phyloP scores from a whole-genome alignment of 805 yeast species.

The Pichia nanzhaoensis region DNA sequence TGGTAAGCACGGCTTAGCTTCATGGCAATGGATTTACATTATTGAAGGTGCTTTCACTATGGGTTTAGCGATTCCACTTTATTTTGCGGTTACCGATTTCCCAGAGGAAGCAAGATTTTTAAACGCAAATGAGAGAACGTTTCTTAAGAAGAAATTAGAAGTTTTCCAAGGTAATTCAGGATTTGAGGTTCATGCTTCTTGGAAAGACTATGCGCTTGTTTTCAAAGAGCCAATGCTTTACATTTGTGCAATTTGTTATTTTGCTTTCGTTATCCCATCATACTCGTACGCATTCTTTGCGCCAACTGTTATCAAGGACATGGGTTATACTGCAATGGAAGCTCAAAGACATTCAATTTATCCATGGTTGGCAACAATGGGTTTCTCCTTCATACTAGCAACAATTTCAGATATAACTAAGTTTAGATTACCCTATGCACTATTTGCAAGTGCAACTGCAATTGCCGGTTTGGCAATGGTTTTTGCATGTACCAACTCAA shows the following conservation, averaged over 20 bases:
- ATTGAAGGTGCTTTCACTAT: conserved; percentile 33
- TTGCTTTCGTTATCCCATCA: conserved; percentile 60
- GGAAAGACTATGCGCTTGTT: conserved; percentile 38
- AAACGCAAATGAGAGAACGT: conserved; percentile 42
- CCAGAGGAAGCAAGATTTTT: conserved; percentile 62
- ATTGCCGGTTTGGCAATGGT: conserved; percentile 52
- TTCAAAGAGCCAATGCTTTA: conserved; percentile 58
- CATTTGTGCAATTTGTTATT: conserved; percentile 54
- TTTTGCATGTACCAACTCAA: conserved; percentile 34
- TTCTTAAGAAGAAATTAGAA: conserved; percentile 52
- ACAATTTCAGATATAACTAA: conserved; percentile 49
- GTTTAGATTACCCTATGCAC: conserved; percentile 39
- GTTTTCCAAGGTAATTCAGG: conserved; percentile 45
- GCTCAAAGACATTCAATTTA: conserved; percentile 80
- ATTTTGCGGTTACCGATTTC: conserved; percentile 56
- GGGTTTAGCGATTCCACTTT: conserved; percentile 29
- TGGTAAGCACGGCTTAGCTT: conserved; percentile 34
- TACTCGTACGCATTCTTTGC: conserved; percentile 74
- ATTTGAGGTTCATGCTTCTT: conserved; percentile 39
- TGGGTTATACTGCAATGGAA: conserved; percentile 61
- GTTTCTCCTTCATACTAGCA: conserved; percentile 54
- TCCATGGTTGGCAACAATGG: conserved; percentile 78
- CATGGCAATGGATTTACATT: conserved; percentile 43
- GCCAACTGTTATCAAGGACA: conserved; percentile 52
- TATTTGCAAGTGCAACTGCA: conserved; percentile 31